Evolutionary conservation across 257 asterid species (phyloP).

Genomic region (Fraxinus pennsylvanica): DNA sequence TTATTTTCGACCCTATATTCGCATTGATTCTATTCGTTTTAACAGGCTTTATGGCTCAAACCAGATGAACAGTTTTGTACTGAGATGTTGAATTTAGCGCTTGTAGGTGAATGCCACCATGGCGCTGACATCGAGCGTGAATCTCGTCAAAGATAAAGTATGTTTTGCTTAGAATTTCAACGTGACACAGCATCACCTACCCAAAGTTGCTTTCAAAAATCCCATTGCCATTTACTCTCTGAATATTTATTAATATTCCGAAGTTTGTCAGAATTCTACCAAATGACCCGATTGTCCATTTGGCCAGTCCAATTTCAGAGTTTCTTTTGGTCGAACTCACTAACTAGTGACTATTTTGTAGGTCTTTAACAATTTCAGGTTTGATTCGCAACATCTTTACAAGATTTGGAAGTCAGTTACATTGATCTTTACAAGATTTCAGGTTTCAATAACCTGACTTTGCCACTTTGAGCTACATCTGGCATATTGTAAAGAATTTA

Average conservation of each 20-base stretch:
- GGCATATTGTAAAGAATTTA: neutral
- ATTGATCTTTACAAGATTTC: too few relatives aligned
- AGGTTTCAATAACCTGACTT: too few relatives aligned
- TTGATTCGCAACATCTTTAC: too few relatives aligned
- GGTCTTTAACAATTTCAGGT: too few relatives aligned
- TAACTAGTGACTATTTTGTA: too few relatives aligned
- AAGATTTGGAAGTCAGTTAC: too few relatives aligned
- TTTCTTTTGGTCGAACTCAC: too few relatives aligned
- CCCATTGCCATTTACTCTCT: too few relatives aligned
- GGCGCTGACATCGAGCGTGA: slow-evolving; percentile 25
- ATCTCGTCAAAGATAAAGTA: slow-evolving; percentile 10
- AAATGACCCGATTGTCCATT: too few relatives aligned
- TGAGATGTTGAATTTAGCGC: slow-evolving; percentile 86
- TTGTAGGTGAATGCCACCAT: slow-evolving; percentile 67
- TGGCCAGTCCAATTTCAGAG: too few relatives aligned
- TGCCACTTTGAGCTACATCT: neutral
- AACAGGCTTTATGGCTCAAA: slow-evolving; percentile 86
- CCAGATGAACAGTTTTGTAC: slow-evolving; percentile 88
- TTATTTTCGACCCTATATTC: neutral
- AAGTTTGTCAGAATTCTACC: too few relatives aligned
- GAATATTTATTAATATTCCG: too few relatives aligned
- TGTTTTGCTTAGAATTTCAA: neutral
- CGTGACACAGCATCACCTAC: neutral
- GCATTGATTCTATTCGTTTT: neutral
- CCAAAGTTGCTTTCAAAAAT: neutral